Base-by-base conservation (phyloP, 805 yeast species). In the Teunomyces cretensis region DNA sequence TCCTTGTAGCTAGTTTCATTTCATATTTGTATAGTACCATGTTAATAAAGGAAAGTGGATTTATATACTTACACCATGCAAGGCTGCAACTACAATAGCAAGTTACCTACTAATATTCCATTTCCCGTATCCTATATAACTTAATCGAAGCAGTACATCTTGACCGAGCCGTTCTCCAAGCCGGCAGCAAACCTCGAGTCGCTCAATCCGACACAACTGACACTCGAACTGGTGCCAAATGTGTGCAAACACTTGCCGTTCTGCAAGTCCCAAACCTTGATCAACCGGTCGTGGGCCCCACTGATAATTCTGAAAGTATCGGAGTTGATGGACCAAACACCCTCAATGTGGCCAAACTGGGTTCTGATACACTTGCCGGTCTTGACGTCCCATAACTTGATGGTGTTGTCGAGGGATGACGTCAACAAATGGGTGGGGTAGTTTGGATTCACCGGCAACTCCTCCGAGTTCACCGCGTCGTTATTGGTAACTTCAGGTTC, bases 261-360 rank as follows among this genome's bases (percentile, higher is more conserved):
- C 65, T 94, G 97, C 49, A 94, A 72, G 62, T 94, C 99, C 99
- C 99, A 94, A 6, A 94, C 87, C 63, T 86, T 92, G 49, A 88
- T 88, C 30, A 82, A 73, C 50, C 89, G 79, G 70, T 94, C 99
- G 60, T 94, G 97, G 1, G 97, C 91, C 1, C 98, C 98, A 56
- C 94, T 84, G 9, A 92, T 87, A 37, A 94, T 87, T 53, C 99
- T 78, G 74, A 94, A 94, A 32, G 91, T 90, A 69, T 94, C 98
- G 0, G 97, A 96, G 13, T 94, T 89, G 45, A 94, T 86, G 35
- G 92, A 89, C 97, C 98, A 92, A 14, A 94, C 96, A 16, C 99
- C 99, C 66, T 94, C 98, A 44, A 92, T 89, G 61, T 94, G 99
- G 2, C 99, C 99, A 70, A 92, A 94, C 64, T 94, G 92, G 0